Conservation (phyloP, 163 green algal genomes). For the Volvox carteri region DNA sequence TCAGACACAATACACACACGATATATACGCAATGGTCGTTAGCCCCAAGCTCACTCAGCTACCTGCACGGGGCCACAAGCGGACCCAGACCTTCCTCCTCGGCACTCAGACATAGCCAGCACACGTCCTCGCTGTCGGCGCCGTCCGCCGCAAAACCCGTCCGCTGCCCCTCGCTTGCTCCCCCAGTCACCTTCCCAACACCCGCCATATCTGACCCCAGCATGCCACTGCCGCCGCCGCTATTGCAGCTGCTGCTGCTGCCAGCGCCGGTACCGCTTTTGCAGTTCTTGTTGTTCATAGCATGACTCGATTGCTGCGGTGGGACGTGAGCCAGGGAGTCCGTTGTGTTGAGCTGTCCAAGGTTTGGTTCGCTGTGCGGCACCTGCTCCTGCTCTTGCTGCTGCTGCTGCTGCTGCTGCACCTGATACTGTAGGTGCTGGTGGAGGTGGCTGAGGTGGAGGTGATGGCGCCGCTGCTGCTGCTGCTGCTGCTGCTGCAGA, state of each 20-base stretch:
- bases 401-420: not conserved
- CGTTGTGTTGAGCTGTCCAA: too few relatives aligned
- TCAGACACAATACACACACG: too few relatives aligned
- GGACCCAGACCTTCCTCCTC: slow-evolving; percentile 27
- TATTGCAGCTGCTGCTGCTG: not conserved
- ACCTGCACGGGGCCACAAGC: slow-evolving; percentile 42
- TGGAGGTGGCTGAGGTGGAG: not conserved
- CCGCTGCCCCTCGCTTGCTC: not conserved
- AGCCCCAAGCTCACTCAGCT: too few relatives aligned
- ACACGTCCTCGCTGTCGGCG: not conserved
- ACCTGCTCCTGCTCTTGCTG: not conserved
- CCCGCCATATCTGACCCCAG: too few relatives aligned
- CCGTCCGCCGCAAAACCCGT: too few relatives aligned
- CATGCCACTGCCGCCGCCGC: not conserved
- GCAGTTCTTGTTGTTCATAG: not conserved
- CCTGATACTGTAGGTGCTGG: not conserved
- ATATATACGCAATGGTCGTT: too few relatives aligned
- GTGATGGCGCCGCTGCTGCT: not conserved
- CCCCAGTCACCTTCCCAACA: not conserved
- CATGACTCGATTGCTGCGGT: too few relatives aligned
- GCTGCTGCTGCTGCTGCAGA: not conserved
- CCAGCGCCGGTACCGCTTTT: not conserved
- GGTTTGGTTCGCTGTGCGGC: not conserved
- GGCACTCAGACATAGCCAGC: slow-evolving; percentile 43
- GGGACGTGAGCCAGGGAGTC: too few relatives aligned